Evolutionary conservation across 2,329 filamentous ascomycete species (phyloP).

Genomic region (Talaromyces sp.): DNA sequence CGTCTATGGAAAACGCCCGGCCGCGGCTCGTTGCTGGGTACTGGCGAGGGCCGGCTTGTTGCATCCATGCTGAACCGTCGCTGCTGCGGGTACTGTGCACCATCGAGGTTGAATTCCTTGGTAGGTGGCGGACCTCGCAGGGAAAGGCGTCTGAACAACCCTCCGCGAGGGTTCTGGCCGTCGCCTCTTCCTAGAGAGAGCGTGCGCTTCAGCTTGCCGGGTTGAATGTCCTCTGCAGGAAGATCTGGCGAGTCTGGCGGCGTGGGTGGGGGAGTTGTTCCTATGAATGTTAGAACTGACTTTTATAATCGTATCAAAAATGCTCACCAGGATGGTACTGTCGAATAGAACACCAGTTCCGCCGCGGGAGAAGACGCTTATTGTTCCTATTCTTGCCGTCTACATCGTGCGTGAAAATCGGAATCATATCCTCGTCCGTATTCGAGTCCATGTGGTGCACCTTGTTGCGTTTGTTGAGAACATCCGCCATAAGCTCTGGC

Average conservation of each 20-base stretch:
- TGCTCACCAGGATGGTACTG: conserved; percentile 68
- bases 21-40: conserved; percentile 21
- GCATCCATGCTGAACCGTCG: conserved; percentile 34
- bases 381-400: conserved; percentile 89
- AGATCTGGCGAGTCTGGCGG: conserved; percentile 41
- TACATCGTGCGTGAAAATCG: conserved; percentile 83
- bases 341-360: conserved; percentile 94
- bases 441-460: conserved; percentile 60
- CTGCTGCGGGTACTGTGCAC: conserved; percentile 12
- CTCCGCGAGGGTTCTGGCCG: conserved; percentile 40
- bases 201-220: conserved; percentile 49
- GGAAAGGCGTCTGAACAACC: conserved; percentile 45
- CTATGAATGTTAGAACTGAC: conserved; percentile 47
- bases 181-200: conserved; percentile 58
- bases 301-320: not conserved
- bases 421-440: conserved; percentile 94
- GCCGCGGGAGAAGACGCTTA: conserved; percentile 76
- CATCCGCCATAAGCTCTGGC: conserved; percentile 79
- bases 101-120: conserved; percentile 31
- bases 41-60: conserved; percentile 9
- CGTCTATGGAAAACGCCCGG: conserved; percentile 58
- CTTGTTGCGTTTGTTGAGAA: conserved; percentile 89
- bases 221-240: conserved; percentile 23
- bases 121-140: conserved; percentile 38
- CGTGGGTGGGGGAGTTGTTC: conserved; percentile 61